Conservation (phyloP, 352 stramenopile genomes). For the Globisporangium nagaii region DNA sequence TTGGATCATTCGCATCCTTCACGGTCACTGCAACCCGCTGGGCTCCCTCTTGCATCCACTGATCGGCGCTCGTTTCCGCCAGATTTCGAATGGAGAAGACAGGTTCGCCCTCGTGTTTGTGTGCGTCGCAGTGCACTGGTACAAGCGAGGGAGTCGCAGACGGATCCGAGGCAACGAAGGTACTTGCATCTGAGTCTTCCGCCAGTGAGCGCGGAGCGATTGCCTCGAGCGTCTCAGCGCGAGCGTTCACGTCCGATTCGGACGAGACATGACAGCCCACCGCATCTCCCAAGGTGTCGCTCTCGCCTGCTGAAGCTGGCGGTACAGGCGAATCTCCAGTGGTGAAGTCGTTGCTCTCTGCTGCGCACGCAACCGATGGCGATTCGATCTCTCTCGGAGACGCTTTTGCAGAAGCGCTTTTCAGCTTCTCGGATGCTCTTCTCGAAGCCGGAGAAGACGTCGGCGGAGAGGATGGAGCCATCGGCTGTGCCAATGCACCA, state of each 20-base stretch:
- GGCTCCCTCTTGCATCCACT: conserved; percentile 18
- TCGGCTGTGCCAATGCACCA: neutral
- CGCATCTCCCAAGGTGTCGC: neutral
- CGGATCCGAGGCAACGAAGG: too few species aligned
- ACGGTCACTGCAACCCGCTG: conserved; percentile 4
- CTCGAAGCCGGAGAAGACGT: conserved; percentile 12
- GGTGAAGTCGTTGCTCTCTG: neutral
- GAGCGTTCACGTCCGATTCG: neutral
- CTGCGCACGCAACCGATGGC: neutral
- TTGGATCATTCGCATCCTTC: neutral
- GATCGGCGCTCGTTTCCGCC: conserved; percentile 12
- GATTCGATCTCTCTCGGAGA: neutral
- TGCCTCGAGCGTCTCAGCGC: too few species aligned
- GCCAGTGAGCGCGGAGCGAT: too few species aligned
- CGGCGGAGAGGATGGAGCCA: conserved; percentile 11
- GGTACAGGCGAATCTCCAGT: neutral
- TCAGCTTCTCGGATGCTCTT: conserved; percentile 7
- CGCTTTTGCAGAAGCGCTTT: conserved; percentile 11
- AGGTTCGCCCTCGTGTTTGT: neutral
- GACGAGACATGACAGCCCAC: neutral
- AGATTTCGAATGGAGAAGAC: neutral
- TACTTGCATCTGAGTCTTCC: too few species aligned
- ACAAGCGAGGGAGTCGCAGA: too few species aligned
- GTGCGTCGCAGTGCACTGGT: too few species aligned
- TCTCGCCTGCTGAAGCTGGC: neutral